Base-by-base conservation (phyloP, 164 flowering plant genomes). In the Kalanchoe fedtschenkoi region DNA sequence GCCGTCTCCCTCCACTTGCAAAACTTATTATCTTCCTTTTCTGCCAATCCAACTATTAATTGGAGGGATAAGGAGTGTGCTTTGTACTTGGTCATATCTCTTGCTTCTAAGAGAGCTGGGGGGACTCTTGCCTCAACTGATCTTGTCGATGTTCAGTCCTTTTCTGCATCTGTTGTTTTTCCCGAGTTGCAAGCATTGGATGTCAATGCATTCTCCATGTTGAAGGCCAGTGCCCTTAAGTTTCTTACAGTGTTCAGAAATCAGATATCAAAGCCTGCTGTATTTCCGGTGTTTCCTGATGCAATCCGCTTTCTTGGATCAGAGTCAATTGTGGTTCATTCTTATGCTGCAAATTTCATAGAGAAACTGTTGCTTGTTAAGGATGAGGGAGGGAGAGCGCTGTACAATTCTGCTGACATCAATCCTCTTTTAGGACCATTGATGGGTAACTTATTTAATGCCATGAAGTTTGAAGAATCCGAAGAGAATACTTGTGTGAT, bases 51-150 rank as follows among this genome's bases (percentile, higher is more conserved):
- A 10, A 70, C 73, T 24, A 81, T 35, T 33, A 87, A 88, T 66
- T 93, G 99, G 99, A 88, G 84, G 75, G 84, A 93, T 58, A 93
- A 88, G 79, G 99, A 87, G 61, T 90, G 95, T 77, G 96, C 97
- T n/a, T 87, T 93, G 34, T 90, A 84, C 75, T 78, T 93, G 75
- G 96, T 93, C 58, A 84, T 87, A 21, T 83, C 96, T 2, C 95
- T 93, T 69, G 81, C 89, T 3, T 74, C 81, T 0, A 88, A 79
- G 70, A 84, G 72, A 73, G 88, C 87, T 67, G 88, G 91, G 16
- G 84, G 89, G 13, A 72, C 59, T 62, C 78, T 81, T 51, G 83
- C 80, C 21, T 79, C 89, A 1, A 88, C 95, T 10, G 97, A 87
- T 66, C 82, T 87, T 57, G 85, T 90, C 46, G 81, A 90, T 70